Evolutionary conservation across 2,329 filamentous ascomycete species (phyloP), one percentile per base, ranked within the genome.

Genomic region (Claviceps africana): DNA sequence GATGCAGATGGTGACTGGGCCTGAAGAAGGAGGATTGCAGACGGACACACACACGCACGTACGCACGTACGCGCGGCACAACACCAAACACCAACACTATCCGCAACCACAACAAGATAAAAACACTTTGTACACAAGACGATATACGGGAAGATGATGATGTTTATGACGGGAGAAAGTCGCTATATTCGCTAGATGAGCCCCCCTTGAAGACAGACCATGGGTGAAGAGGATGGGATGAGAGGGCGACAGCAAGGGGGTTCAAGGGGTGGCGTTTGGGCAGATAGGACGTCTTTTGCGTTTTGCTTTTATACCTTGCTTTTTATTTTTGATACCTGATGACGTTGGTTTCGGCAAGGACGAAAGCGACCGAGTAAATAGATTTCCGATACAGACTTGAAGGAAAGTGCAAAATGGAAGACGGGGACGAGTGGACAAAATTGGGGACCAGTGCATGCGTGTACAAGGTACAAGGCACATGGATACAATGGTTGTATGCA

Each of bases 1-100:
- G 65, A 68, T 28, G 53, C 64, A 37, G 67, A 71, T 15, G 67
- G 61, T 48, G 64, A 67, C 40, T 70, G 68, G 69, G 57, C 63
- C 48, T 69, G 56, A 56, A 31, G 35, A 28, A 19, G 4, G 22
- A 30, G 28, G 2, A 42, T 4, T 21, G 10, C 9, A 22, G n/a
- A 11, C 11, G 11, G 10, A 21, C 8, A 9, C 11, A 9, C 8
- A 9, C 31, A 33, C 11, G 8, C 8, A 11, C 31, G 11, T n/a
- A n/a, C n/a, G n/a, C n/a, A n/a, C n/a, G n/a, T n/a, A n/a, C n/a
- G n/a, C n/a, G n/a, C n/a, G n/a, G n/a, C 11, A 33, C 31, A 33
- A 33, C 8, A 33, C 2, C 31, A 33, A 33, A 33, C 31, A 8
- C 8, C 31, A 33, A 11, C 31, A 33, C 7, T 13, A 35, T 3